Evolutionary conservation across 441 rosid genomes (phyloP).

Genomic region (Gossypium gossypioides): DNA sequence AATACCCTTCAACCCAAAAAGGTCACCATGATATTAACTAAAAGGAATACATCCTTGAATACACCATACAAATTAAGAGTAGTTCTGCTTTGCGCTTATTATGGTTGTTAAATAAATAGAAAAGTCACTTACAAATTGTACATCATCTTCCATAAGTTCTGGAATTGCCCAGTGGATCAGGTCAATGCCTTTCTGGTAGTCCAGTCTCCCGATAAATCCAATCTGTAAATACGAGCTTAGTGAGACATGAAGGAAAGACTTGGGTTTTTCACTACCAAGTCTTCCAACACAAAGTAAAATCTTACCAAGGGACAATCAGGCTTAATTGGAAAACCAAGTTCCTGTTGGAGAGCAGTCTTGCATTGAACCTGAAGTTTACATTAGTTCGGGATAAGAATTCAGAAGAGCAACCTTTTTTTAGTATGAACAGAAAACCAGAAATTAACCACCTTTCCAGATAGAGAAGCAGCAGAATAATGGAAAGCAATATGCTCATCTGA

Average conservation of each 20-base stretch:
- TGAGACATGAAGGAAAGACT: conserved; percentile 9
- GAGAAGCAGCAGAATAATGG: conserved; percentile 57
- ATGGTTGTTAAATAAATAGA: neutral
- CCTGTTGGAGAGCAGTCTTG: conserved; percentile 83
- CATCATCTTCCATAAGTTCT: conserved; percentile 73
- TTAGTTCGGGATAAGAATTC: conserved; percentile 11
- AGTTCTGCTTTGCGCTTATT: neutral
- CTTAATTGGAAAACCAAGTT: conserved; percentile 68
- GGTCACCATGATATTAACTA: neutral
- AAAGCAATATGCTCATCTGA: conserved; percentile 49
- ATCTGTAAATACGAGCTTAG: conserved; percentile 38
- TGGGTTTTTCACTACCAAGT: conserved; percentile 1
- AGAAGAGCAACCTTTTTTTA: neutral
- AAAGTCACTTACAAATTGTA: conserved; percentile 71
- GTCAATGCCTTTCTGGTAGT: conserved; percentile 96
- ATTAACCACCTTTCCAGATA: conserved; percentile 64
- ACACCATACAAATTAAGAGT: neutral
- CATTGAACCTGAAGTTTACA: conserved; percentile 50
- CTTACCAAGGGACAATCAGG: conserved; percentile 79
- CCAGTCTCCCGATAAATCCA: conserved; percentile 93
- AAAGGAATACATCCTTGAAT: neutral
- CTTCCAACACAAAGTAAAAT: conserved; percentile 7
- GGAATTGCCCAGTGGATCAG: conserved; percentile 55
- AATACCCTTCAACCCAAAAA: neutral
- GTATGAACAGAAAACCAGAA: neutral